A percentile compares a stretch with the other conserved stretches of the same genome.
Evolutionary conservation across 2,329 filamentous ascomycete species (phyloP).

Genomic region (Xylaria sp.): DNA sequence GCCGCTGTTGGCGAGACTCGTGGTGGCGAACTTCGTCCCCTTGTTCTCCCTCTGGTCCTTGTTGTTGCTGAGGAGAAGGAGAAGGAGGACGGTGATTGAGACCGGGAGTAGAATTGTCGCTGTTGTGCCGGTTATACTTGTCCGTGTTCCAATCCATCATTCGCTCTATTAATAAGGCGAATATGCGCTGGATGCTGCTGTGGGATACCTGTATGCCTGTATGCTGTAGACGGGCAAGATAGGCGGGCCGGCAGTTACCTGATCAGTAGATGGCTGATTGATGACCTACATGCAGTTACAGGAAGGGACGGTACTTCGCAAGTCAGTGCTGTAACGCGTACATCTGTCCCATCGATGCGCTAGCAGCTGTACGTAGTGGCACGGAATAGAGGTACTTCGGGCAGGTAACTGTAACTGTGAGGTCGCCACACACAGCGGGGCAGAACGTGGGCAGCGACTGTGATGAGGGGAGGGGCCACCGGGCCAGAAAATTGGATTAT

Average conservation of each 20-base stretch:
- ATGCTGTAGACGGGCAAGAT: neutral
- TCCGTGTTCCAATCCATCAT: conserved; percentile 16
- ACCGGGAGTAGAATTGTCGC: neutral
- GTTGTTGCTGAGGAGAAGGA: neutral
- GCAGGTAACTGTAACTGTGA: neutral
- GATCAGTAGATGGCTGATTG: neutral
- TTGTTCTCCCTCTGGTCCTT: neutral
- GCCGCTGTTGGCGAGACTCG: neutral
- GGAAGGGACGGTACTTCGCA: neutral
- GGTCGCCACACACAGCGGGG: conserved; percentile 14
- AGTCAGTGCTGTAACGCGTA: no score
- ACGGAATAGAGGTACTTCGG: neutral
- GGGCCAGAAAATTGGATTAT: neutral
- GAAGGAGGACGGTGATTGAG: neutral
- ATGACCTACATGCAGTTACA: neutral
- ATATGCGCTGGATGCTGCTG: neutral
- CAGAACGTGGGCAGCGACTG: conserved; percentile 3
- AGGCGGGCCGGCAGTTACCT: neutral
- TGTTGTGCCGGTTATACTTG: neutral
- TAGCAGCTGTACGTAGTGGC: neutral
- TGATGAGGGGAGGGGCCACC: neutral
- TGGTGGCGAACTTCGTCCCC: neutral
- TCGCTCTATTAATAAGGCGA: neutral
- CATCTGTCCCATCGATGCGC: no score
- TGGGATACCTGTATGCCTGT: neutral